phyloP scores from a whole-genome alignment of 345 rosid genomes.

The Salix arbutifolia region DNA sequence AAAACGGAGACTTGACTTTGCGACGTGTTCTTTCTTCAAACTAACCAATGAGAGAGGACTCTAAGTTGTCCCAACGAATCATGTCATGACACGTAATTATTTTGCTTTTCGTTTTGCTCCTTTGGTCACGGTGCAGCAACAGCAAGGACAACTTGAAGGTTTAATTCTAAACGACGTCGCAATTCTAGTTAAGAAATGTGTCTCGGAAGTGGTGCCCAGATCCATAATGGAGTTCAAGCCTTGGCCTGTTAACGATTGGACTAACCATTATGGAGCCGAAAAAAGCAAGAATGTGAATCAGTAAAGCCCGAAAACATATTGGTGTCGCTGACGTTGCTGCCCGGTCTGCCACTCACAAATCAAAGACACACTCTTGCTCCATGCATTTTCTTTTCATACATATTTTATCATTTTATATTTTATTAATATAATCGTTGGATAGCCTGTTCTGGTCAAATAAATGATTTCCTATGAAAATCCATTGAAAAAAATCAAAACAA shows the following conservation, averaged over 20 bases:
- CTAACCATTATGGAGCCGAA: too few species aligned
- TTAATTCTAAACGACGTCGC: background rate
- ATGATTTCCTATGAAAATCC: too few species aligned
- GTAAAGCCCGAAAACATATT: too few species aligned
- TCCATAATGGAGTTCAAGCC: background rate
- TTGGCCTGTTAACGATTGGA: background rate
- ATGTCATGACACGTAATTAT: background rate
- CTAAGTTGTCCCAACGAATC: constrained; percentile 1
- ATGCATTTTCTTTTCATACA: too few species aligned
- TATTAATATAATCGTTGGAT: too few species aligned
- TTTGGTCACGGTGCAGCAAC: background rate
- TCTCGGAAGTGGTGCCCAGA: background rate
- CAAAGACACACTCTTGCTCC: too few species aligned
- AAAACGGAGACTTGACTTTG: background rate
- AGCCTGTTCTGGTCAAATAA: too few species aligned
- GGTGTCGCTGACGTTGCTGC: too few species aligned
- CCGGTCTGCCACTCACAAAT: too few species aligned
- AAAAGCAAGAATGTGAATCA: too few species aligned
- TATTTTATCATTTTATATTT: too few species aligned
- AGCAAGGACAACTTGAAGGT: background rate
- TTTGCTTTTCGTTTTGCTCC: background rate
- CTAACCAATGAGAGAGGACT: constrained; percentile 13
- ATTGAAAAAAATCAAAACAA: too few species aligned
- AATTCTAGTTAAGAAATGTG: background rate
- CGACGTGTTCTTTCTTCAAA: constrained; percentile 17